Evolutionary conservation across 2,329 filamentous ascomycete genomes (phyloP).

Genomic region (Fusarium brevicatenulatum): DNA sequence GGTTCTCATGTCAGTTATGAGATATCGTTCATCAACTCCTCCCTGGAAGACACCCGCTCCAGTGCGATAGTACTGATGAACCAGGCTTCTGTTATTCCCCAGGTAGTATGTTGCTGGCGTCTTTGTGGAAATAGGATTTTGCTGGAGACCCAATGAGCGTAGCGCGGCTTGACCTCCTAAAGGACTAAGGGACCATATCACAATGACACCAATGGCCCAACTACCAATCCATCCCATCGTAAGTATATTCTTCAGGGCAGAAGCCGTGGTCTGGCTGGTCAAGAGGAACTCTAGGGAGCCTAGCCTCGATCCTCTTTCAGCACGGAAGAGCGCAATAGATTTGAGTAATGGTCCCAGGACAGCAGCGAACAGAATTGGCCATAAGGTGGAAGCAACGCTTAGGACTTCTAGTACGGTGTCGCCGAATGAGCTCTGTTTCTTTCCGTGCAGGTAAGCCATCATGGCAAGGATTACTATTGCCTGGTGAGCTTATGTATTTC

Average conservation of each 20-base stretch:
- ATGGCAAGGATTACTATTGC: not conserved
- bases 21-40: no score
- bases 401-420: not conserved
- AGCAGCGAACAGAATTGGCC: conserved; percentile 17
- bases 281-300: conserved; percentile 2
- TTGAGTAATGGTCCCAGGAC: conserved; percentile 4
- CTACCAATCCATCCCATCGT: not conserved
- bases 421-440: not conserved
- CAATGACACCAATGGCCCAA: not conserved
- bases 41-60: not conserved
- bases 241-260: not conserved
- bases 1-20: not conserved
- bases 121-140: fast-evolving
- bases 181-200: not conserved
- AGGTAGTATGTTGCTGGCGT: not conserved
- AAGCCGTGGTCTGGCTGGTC: not conserved
- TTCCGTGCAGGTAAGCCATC: not conserved
- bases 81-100: not conserved
- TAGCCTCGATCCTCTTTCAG: not conserved
- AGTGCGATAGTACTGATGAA: fast-evolving
- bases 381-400: not conserved
- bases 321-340: not conserved
- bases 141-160: not conserved
- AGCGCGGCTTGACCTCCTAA: not conserved
- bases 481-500: not conserved